Percentiles rank a stretch among this genome's conserved stretches.
Evolutionary conservation across 2,329 filamentous ascomycete species (phyloP).

Genomic region (Alternaria arbusti): DNA sequence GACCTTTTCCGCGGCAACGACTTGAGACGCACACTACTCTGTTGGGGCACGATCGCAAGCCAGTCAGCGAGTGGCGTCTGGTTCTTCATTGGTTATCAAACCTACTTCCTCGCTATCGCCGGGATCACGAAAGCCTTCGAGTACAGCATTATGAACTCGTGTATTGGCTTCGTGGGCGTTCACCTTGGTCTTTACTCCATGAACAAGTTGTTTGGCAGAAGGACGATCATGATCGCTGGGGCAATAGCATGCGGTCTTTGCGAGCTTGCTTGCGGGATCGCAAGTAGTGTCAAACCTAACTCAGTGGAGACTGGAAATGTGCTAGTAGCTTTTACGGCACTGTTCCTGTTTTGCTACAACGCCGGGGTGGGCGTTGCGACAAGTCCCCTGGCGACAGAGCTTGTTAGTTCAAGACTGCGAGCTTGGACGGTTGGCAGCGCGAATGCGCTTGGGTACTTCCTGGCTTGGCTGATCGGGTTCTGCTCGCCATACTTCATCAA

Average conservation of each 20-base stretch:
- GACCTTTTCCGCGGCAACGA: conserved; percentile 60
- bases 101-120: conserved; percentile 50
- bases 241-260: conserved; percentile 53
- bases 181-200: conserved; percentile 59
- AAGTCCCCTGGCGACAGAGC: conserved; percentile 40
- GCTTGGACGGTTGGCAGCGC: conserved; percentile 46
- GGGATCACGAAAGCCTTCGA: conserved; percentile 51
- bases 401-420: conserved; percentile 42
- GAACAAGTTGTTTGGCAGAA: conserved; percentile 55
- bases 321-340: conserved; percentile 43
- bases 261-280: conserved; percentile 55
- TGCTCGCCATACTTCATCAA: conserved; percentile 52
- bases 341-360: conserved; percentile 48
- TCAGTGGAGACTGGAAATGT: conserved; percentile 31
- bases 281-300: conserved; percentile 29
- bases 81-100: conserved; percentile 60
- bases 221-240: conserved; percentile 57
- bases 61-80: conserved; percentile 56
- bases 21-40: conserved; percentile 58
- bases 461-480: conserved; percentile 46
- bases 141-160: conserved; percentile 59
- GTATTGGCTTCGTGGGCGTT: conserved; percentile 57
- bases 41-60: conserved; percentile 56
- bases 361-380: conserved; percentile 42
- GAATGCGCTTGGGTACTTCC: conserved; percentile 44